phyloP scores from a whole-genome alignment of 345 rosid species.

The Passiflora organensis region DNA sequence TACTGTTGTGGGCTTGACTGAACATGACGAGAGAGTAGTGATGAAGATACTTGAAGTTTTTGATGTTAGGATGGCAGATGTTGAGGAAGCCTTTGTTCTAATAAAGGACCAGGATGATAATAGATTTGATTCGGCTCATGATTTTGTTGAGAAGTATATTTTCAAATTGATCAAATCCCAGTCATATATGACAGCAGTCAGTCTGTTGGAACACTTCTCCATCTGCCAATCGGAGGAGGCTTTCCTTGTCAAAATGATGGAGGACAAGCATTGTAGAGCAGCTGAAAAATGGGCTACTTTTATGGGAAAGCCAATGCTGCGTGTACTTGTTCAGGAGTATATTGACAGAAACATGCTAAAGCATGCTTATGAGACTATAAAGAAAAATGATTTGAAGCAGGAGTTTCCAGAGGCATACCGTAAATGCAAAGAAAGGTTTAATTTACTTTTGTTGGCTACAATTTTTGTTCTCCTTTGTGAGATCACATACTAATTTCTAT shows the following conservation, averaged over 20 bases:
- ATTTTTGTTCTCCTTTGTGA: not conserved
- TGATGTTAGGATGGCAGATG: conserved; percentile 44
- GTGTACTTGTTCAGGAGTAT: conserved; percentile 63
- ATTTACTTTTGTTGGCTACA: conserved; percentile 8
- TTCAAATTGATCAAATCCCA: conserved; percentile 46
- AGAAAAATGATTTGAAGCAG: conserved; percentile 62
- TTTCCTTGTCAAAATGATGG: conserved; percentile 69
- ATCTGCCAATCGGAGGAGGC: conserved; percentile 66
- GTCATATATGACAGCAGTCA: conserved; percentile 71
- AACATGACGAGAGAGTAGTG: conserved; percentile 57
- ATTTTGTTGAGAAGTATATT: conserved; percentile 57
- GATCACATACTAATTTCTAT: not conserved
- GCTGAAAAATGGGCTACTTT: conserved; percentile 94
- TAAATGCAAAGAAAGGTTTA: conserved; percentile 76
- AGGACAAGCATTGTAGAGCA: conserved; percentile 61
- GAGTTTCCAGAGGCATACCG: conserved; percentile 69
- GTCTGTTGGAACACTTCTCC: conserved; percentile 71
- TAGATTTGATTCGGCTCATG: conserved; percentile 29
- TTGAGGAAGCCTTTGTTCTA: conserved; percentile 45
- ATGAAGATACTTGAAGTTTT: conserved; percentile 55
- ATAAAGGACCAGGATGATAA: conserved; percentile 24
- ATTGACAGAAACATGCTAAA: conserved; percentile 67
- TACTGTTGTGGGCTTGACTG: conserved; percentile 41
- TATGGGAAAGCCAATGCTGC: conserved; percentile 78
- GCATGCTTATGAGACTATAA: conserved; percentile 59